Evolutionary conservation across 352 stramenopile genomes (phyloP), one percentile per base, ranked within the genome.

Genomic region (Blastocystis sp.): DNA sequence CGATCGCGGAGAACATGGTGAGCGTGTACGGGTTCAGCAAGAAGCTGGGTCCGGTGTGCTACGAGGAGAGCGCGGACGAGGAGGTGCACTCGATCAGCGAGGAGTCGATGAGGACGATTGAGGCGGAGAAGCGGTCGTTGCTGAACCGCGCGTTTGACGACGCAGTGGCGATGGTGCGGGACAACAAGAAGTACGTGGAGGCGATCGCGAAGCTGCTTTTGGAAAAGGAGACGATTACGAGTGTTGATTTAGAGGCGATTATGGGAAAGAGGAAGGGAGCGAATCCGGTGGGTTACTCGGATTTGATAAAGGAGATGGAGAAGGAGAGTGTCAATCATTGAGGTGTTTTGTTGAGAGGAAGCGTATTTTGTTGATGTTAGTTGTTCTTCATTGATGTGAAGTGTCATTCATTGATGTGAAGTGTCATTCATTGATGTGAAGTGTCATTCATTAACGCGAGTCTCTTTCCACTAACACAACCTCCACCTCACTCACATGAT

Each of bases 191-290:
- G 16, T 39, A 89, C 29, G 31, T 89, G 41, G 45, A 66, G 24
- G 4, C 21, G 50, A 29, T 89, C 9, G 79, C 79, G 39, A 65
- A 79, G 24, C 31, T 76, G 59, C 51, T 89, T 2, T 39, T 89
- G 41, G 79, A 89, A 65, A 89, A 89, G 51, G 79, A 89, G 41
- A 89, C 79, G 9, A 71, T 89, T 1, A 89, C 79, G 21, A 80
- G 55, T 55, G 79, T 80, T 12, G 79, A 89, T 80, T 45, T 89
- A 29, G 63, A 89, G 24, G 16, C 31, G 35, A 45, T 89, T 39
- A 51, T 89, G 67, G 79, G 79, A 31, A 89, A 89, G 60, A 60
- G 79, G 41, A 29, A 51, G 29, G 74, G 74, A 16, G 45, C 33
- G 37, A 70, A 71, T 82, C 74, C 74, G 12, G 59, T 60, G 29